Conservation (phyloP, 306 rosid genomes). For the apple (Malus domestica) region DNA sequence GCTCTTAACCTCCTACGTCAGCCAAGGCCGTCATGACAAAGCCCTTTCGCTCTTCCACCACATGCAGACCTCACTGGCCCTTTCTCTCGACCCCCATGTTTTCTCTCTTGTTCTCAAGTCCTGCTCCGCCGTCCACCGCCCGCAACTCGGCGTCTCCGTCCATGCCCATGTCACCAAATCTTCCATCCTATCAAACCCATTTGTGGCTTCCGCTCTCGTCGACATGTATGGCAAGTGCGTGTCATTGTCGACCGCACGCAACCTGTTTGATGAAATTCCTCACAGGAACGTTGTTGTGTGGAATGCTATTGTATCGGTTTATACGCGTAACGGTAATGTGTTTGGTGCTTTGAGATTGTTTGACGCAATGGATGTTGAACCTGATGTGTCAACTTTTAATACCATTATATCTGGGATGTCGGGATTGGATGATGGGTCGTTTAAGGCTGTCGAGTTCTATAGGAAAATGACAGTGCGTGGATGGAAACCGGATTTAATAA, state of each 20-base stretch:
- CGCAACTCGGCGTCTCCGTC: constrained; percentile 52
- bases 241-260: constrained; percentile 37
- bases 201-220: constrained; percentile 45
- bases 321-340: constrained; percentile 24
- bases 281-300: constrained; percentile 52
- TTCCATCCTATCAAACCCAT: constrained; percentile 43
- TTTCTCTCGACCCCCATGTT: constrained; percentile 64
- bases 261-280: constrained; percentile 57
- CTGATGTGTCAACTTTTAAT: constrained; percentile 50
- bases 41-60: constrained; percentile 57
- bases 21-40: constrained; percentile 40
- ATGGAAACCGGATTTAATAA: constrained; percentile 42
- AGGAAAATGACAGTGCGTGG: constrained; percentile 31
- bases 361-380: constrained; percentile 39
- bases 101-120: constrained; percentile 74
- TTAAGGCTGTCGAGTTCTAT: constrained; percentile 43
- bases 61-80: constrained; percentile 44
- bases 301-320: constrained; percentile 58
- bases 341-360: constrained; percentile 37
- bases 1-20: constrained; percentile 38
- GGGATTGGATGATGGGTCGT: constrained; percentile 24
- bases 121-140: constrained; percentile 45
- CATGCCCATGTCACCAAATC: constrained; percentile 56
- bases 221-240: constrained; percentile 54
- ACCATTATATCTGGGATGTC: constrained; percentile 50